These are phyloP conservation scores for Hygrocybe punicea DNA, from an alignment of 768 basidiomycete species.

Conservation along the genomic window DNA sequence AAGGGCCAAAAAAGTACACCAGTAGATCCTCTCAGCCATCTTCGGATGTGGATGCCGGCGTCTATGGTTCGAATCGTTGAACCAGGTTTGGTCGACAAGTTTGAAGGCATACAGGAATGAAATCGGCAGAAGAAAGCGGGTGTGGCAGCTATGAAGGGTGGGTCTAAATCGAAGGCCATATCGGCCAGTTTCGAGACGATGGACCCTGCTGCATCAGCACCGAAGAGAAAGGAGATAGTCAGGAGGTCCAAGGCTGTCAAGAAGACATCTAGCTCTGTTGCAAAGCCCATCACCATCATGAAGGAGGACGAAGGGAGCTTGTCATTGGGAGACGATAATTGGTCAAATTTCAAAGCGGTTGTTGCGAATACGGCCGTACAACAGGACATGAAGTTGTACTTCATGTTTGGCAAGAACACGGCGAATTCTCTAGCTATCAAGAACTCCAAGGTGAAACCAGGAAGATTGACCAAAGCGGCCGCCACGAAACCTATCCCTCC, in stretches of 20 bases:
- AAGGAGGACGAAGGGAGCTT: neutral
- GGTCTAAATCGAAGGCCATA: constrained; percentile 1
- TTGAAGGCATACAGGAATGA: constrained; percentile 46
- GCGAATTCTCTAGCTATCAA: neutral
- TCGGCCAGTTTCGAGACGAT: constrained; percentile 1
- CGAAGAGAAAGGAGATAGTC: neutral
- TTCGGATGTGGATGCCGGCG: constrained; percentile 81
- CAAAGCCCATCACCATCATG: neutral
- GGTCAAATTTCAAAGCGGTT: neutral
- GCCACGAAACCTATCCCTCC: neutral
- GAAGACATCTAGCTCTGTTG: neutral
- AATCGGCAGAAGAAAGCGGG: constrained; percentile 52
- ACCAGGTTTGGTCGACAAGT: constrained; percentile 61
- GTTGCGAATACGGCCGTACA: neutral
- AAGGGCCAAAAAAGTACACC: constrained; percentile 38
- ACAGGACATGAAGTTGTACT: constrained; percentile 16
- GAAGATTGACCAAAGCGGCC: neutral
- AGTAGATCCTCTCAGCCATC: constrained; percentile 52
- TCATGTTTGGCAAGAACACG: constrained; percentile 10
- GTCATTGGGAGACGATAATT: constrained; percentile 12
- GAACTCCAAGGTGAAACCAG: constrained; percentile 2
- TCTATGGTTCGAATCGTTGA: constrained; percentile 68
- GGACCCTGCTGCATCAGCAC: neutral
- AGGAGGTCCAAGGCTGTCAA: neutral
- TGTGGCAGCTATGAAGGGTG: constrained; percentile 28